Evolutionary conservation across 345 rosid species (phyloP).

Genomic region (Salix brachista): DNA sequence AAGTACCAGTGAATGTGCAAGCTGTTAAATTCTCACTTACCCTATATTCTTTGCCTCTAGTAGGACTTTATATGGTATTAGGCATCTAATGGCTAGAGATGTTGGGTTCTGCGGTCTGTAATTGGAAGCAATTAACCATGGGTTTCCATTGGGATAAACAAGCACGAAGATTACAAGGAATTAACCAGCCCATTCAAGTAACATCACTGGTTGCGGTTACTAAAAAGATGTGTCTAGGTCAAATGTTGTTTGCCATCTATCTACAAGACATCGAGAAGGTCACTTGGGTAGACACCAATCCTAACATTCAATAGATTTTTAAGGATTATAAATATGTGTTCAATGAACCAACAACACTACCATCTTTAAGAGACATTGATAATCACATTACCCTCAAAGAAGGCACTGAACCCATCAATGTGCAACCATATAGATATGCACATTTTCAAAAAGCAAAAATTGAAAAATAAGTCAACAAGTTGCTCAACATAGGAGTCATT

Average conservation of each 20-base stretch:
- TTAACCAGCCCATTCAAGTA: too few relatives aligned
- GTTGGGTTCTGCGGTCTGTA: fast-evolving
- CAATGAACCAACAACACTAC: neutral
- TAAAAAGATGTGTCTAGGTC: too few relatives aligned
- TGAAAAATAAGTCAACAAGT: neutral
- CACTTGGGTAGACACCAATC: neutral
- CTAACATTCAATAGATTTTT: neutral
- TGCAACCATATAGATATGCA: neutral
- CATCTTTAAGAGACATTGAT: neutral
- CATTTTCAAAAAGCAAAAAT: neutral
- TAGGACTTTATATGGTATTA: neutral
- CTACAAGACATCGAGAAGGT: neutral
- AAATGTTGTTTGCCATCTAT: neutral
- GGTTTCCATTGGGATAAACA: neutral
- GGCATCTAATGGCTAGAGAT: neutral
- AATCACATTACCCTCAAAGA: neutral
- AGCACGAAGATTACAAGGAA: neutral
- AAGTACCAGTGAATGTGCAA: neutral
- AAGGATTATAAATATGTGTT: neutral
- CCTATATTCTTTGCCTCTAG: neutral
- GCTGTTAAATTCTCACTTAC: neutral
- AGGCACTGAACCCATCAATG: neutral
- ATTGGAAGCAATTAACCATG: neutral
- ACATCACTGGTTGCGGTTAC: too few relatives aligned
- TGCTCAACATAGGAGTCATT: neutral